Evolutionary conservation across 129 eudicot species (phyloP).

Genomic region (Lactuca sativa): DNA sequence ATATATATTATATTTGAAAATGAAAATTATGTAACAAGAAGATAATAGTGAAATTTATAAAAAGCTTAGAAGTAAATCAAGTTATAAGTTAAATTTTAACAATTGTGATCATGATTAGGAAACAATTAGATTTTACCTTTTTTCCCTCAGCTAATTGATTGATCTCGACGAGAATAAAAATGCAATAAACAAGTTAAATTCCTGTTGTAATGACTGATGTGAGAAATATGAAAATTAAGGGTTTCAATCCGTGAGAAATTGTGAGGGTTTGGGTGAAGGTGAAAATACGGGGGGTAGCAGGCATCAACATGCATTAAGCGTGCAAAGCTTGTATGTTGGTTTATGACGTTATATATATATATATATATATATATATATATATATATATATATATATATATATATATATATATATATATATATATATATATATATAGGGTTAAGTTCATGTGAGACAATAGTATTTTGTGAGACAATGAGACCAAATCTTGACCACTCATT

Average conservation of each 20-base stretch:
- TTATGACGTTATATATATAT: not conserved
- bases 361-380: no score
- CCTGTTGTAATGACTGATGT: not conserved
- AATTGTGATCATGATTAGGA: not conserved
- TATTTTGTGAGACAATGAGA: no score
- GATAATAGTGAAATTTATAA: no score
- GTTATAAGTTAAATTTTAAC: no score
- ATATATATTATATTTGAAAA: no score
- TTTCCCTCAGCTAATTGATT: conserved; percentile 20
- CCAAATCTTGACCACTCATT: no score
- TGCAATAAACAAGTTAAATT: conserved; percentile 1
- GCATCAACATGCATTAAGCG: not conserved
- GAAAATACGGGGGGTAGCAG: not conserved
- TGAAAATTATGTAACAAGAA: no score
- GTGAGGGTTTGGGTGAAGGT: conserved; percentile 27
- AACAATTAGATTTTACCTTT: conserved; percentile 10
- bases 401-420: no score
- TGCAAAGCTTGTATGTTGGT: conserved; percentile 3
- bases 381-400: no score
- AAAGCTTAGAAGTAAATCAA: no score
- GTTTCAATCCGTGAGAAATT: conserved; percentile 25
- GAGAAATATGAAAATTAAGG: conserved; percentile 10
- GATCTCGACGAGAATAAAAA: conserved; percentile 2
- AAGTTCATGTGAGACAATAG: no score
- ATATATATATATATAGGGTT: no score